A percentile compares a stretch with the other conserved stretches of the same genome.
phyloP scores from a whole-genome alignment of 1,284 basidiomycete genomes.

The Trichosporon coremiiforme region DNA sequence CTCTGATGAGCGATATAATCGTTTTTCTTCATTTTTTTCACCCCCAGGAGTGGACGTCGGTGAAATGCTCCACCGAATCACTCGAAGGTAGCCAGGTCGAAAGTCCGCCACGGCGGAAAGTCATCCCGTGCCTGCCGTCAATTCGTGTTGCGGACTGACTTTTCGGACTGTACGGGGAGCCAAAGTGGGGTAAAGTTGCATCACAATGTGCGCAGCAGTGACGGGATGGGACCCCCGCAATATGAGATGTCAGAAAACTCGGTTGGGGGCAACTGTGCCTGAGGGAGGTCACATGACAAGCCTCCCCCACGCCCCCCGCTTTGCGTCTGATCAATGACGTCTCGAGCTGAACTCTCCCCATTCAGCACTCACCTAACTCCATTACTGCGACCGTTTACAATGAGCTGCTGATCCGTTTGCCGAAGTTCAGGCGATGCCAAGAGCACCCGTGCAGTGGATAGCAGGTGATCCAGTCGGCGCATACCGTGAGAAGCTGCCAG shows the following conservation, averaged over 20 bases:
- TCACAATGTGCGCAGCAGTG: background rate
- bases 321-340: background rate
- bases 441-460: background rate
- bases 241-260: background rate
- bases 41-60: background rate
- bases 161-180: background rate
- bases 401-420: background rate
- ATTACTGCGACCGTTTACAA: background rate
- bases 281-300: background rate
- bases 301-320: constrained; percentile 2
- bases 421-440: background rate
- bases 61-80: background rate
- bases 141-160: background rate
- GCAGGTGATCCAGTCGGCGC: background rate
- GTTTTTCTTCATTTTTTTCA: background rate
- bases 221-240: background rate
- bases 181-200: background rate
- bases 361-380: background rate
- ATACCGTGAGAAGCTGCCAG: background rate
- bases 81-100: background rate
- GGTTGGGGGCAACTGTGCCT: background rate
- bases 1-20: background rate
- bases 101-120: background rate
- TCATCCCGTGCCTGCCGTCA: background rate
- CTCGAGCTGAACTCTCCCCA: background rate